Percentiles rank a stretch among this genome's conserved stretches.
These are phyloP conservation scores for Penicillium olsonii DNA, from an alignment of 2,329 filamentous ascomycete genomes.

Conservation along the genomic window DNA sequence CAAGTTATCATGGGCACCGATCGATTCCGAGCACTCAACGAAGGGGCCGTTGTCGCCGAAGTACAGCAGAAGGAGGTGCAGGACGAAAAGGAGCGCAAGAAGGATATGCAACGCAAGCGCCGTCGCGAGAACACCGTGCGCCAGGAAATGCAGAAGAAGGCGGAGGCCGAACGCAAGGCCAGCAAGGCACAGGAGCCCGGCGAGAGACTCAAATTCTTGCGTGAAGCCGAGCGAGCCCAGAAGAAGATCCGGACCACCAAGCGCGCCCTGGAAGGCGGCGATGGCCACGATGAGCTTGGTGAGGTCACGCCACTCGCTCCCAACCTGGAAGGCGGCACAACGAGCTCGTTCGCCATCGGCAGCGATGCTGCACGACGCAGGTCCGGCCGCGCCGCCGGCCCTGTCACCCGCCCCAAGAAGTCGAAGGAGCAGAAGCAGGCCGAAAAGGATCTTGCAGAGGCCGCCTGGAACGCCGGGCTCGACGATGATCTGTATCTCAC, in stretches of 20 bases:
- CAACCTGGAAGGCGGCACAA: conserved; percentile 80
- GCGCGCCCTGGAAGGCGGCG: conserved; percentile 80
- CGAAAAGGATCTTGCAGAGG: conserved; percentile 75
- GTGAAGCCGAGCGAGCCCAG: conserved; percentile 84
- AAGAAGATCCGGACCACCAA: conserved; percentile 93
- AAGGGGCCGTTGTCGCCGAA: conserved; percentile 77
- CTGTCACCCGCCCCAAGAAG: conserved; percentile 73
- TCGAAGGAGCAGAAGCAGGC: conserved; percentile 74
- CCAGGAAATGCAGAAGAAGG: conserved; percentile 81
- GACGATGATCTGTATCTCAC: conserved; percentile 53
- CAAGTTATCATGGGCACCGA: conserved; percentile 73
- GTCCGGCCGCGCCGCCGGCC: conserved; percentile 53
- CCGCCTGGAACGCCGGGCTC: conserved; percentile 73
- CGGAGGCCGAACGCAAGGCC: conserved; percentile 75
- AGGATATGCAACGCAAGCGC: conserved; percentile 98
- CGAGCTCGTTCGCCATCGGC: conserved; percentile 77
- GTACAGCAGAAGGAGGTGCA: conserved; percentile 87
- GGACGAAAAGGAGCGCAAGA: conserved; percentile 98
- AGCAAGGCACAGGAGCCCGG: conserved; percentile 77
- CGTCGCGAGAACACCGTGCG: conserved; percentile 92
- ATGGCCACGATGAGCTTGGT: conserved; percentile 70
- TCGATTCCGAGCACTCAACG: conserved; percentile 75
- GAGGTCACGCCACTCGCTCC: conserved; percentile 72
- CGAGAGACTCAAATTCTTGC: conserved; percentile 76
- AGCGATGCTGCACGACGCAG: conserved; percentile 48